Evolutionary conservation across 805 yeast species (phyloP).

Genomic region (Diddensiella transvaalensis): DNA sequence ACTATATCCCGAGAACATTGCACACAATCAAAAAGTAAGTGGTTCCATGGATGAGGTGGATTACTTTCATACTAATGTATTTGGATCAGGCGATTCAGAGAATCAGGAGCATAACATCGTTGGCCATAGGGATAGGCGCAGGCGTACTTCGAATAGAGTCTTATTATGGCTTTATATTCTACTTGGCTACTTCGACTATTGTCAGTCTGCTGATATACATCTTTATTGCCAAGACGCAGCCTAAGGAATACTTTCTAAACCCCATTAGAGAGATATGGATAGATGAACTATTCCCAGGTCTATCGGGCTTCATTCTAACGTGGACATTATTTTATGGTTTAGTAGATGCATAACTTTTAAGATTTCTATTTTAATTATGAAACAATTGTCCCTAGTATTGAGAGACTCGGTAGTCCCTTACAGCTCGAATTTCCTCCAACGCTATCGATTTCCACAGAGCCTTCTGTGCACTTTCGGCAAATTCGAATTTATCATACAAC

Average conservation of each 20-base stretch:
- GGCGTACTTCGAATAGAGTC: conserved; percentile 55
- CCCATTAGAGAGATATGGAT: conserved; percentile 42
- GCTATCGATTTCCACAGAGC: conserved; percentile 63
- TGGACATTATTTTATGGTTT: conserved; percentile 56
- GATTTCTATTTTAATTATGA: neutral
- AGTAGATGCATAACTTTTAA: conserved; percentile 32
- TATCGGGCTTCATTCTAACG: conserved; percentile 52
- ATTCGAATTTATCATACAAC: conserved; percentile 58
- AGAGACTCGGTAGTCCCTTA: conserved; percentile 35
- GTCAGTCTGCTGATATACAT: conserved; percentile 35
- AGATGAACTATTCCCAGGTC: conserved; percentile 44
- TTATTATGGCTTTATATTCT: conserved; percentile 45
- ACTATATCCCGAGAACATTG: conserved; percentile 14
- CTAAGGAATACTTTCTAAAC: conserved; percentile 38
- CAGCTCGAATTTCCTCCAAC: conserved; percentile 57
- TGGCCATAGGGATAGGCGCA: conserved; percentile 50
- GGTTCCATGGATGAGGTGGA: neutral
- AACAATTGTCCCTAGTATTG: neutral
- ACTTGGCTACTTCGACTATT: conserved; percentile 36
- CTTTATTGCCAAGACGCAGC: conserved; percentile 35
- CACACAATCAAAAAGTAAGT: conserved; percentile 19
- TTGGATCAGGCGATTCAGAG: conserved; percentile 16
- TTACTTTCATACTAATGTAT: neutral
- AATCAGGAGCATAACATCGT: conserved; percentile 46
- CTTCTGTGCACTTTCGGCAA: conserved; percentile 44